Base-by-base conservation (phyloP, 148 eudicot genomes). In the Camellia granthamiana region DNA sequence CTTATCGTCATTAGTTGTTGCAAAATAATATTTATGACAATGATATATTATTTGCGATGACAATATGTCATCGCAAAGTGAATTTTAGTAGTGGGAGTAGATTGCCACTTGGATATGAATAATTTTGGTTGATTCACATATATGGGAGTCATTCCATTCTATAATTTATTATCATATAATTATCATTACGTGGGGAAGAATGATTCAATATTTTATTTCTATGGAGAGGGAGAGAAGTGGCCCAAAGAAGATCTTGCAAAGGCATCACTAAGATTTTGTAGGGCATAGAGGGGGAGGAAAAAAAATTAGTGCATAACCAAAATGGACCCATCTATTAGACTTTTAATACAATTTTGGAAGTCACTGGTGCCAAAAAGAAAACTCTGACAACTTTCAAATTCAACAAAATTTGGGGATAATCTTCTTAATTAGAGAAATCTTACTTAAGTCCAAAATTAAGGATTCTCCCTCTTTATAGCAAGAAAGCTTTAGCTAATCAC, bases 231-330 rank as follows among this genome's bases (percentile, higher is more conserved):
- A n/a, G 21, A 9, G 5, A 3, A 58, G 61, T 58, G 61, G 61
- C 16, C 16, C 12, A 58, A 58, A 58, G 61, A 58, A 58, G 42
- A 81, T 81, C 30, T 10, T 72, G 75, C 41, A 74, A 74, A 74
- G 78, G 72, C 78, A 81, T 81, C 78, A 75, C 0, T 15, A 38
- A 67, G 79, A 81, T 81, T 75, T 66, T 75, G 83, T 75, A 65
- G 83, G 73, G 23, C 82, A 79, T 0, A 77, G 68, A 10, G 51
- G 41, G 21, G 19, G 9, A 15, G 13, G 2, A 11, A 65, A 41
- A 77, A 4, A 30, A 44, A 58, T 55, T 1, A 23, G 44, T 14
- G 6, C 3, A 59, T 58, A 7, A 42, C 41, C 13, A 38, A 55
- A 58, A 75, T 38, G 46, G 63, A 58, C 61, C 60, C 65, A 5